Evolutionary conservation across 1,284 basidiomycete species (phyloP).

Genomic region (Malassezia vespertilionis): DNA sequence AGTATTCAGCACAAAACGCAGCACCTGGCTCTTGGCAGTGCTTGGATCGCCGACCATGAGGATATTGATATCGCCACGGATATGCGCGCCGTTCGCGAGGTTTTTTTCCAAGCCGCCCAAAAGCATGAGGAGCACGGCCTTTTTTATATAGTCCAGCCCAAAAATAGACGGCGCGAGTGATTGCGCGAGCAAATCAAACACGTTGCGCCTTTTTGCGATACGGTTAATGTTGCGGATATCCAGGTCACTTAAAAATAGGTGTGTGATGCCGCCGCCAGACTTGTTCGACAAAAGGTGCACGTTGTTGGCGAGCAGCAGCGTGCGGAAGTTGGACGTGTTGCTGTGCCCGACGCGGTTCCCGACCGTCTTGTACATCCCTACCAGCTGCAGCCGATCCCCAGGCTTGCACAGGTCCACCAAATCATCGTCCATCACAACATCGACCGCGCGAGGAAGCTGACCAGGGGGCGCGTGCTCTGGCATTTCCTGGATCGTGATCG

Average conservation of each 20-base stretch:
- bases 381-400: conserved; percentile 91
- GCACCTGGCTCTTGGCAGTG: conserved; percentile 91
- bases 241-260: conserved; percentile 78
- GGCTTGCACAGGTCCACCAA: conserved; percentile 95
- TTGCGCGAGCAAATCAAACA: conserved; percentile 78
- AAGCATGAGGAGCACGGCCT: conserved; percentile 78
- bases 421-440: conserved; percentile 92
- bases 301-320: conserved; percentile 87
- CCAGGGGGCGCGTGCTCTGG: conserved; percentile 95
- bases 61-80: conserved; percentile 98
- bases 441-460: conserved; percentile 86
- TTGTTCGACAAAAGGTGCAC: conserved; percentile 93
- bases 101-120: conserved; percentile 98
- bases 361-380: conserved; percentile 85
- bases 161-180: conserved; percentile 96
- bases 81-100: conserved; percentile 90
- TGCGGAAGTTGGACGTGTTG: conserved; percentile 71
- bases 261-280: conserved; percentile 86
- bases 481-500: conserved; percentile 98
- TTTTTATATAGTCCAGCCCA: conserved; percentile 91
- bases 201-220: conserved; percentile 67
- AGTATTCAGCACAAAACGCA: conserved; percentile 90
- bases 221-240: conserved; percentile 97
- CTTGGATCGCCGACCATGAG: conserved; percentile 99
- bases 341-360: conserved; percentile 63